Conservation (phyloP, 192 early-diverging fungal species). For the Backusella tuberculispora region DNA sequence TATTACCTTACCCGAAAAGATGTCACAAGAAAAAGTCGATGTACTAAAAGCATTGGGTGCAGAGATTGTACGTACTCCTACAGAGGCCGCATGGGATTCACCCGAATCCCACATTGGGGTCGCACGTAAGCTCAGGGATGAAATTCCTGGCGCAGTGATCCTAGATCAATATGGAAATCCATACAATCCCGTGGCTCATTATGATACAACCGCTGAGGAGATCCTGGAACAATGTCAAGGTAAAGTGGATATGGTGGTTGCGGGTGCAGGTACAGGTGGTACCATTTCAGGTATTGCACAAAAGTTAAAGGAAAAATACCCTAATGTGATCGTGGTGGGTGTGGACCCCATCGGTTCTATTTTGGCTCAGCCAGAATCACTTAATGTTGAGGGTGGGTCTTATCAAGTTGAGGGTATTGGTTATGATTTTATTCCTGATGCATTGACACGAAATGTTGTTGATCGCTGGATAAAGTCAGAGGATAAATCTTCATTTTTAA, state of each 20-base stretch:
- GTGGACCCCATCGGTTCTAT: conserved; percentile 96
- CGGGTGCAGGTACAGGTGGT: conserved; percentile 96
- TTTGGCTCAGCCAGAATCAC: conserved; percentile 82
- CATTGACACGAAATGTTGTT: conserved; percentile 80
- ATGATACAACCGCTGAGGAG: conserved; percentile 90
- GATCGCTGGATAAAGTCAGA: conserved; percentile 97
- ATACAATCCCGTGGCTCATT: conserved; percentile 98
- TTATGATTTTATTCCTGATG: conserved; percentile 98
- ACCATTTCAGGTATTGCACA: conserved; percentile 94
- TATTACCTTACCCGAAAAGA: conserved; percentile 99
- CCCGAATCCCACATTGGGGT: conserved; percentile 99
- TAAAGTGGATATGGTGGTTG: conserved; percentile 95
- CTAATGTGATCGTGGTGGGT: conserved; percentile 85
- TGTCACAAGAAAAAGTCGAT: conserved; percentile 99
- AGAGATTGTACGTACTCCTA: conserved; percentile 98
- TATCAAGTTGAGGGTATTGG: conserved; percentile 99
- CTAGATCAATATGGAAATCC: conserved; percentile 96
- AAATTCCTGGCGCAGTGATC: conserved; percentile 96
- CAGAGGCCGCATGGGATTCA: conserved; percentile 98
- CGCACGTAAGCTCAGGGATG: conserved; percentile 88
- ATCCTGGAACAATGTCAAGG: conserved; percentile 80
- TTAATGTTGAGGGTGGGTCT: conserved; percentile 68
- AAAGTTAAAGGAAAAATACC: conserved; percentile 95
- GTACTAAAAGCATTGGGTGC: conserved; percentile 97
- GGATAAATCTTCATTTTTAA: conserved; percentile 94